phyloP scores from a whole-genome alignment of 805 yeast species.

The Cyberlindnera japonica region DNA sequence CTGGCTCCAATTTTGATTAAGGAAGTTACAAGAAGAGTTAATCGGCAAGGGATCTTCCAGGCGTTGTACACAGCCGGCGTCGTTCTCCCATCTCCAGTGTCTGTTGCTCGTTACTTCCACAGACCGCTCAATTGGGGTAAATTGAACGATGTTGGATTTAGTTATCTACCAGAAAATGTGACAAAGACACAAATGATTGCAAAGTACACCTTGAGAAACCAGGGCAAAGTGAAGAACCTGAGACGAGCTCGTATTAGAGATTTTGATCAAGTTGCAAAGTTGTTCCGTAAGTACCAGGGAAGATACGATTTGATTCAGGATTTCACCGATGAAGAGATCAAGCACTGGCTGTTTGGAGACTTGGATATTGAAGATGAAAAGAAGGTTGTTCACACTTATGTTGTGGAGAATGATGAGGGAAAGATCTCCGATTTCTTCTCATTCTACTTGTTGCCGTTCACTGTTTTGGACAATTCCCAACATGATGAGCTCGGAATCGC shows the following conservation, averaged over 20 bases:
- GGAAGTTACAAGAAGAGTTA: conserved; percentile 92
- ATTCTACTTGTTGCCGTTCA: conserved; percentile 83
- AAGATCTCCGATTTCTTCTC: conserved; percentile 85
- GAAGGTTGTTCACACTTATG: conserved; percentile 70
- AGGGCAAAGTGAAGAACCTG: conserved; percentile 49
- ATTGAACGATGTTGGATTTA: conserved; percentile 85
- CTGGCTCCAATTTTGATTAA: conserved; percentile 91
- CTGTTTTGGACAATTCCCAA: conserved; percentile 62
- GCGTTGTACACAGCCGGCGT: conserved; percentile 94
- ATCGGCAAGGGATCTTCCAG: conserved; percentile 84
- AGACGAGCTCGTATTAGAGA: conserved; percentile 53
- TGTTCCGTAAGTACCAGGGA: conserved; percentile 60
- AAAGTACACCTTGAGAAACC: conserved; percentile 54
- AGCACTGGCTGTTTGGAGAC: conserved; percentile 77
- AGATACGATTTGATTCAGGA: conserved; percentile 71
- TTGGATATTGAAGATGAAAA: conserved; percentile 31
- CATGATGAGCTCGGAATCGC: conserved; percentile 79
- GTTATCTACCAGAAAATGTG: conserved; percentile 67
- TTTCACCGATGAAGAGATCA: conserved; percentile 64
- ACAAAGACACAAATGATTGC: conserved; percentile 73
- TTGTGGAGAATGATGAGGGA: conserved; percentile 56
- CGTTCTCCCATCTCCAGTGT: conserved; percentile 86
- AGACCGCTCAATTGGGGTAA: conserved; percentile 93
- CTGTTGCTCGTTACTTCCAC: conserved; percentile 86
- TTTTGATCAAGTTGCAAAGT: conserved; percentile 54